A percentile compares a stretch with the other conserved stretches of the same genome.
These are phyloP conservation scores for Geranium rotundifolium DNA, from an alignment of 345 rosid genomes.

Conservation along the genomic window DNA sequence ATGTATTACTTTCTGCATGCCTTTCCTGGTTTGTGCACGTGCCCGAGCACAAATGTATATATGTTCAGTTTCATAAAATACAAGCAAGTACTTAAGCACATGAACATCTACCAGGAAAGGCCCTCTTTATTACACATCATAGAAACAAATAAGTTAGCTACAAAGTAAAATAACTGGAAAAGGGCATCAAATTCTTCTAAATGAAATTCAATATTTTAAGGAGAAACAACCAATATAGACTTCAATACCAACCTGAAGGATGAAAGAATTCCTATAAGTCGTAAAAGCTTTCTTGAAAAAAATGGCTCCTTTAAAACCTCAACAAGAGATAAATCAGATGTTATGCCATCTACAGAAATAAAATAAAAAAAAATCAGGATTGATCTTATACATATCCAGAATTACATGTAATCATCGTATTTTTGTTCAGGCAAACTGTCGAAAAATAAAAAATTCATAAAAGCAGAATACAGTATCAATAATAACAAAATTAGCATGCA, in stretches of 20 bases:
- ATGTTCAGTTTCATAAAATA: background rate
- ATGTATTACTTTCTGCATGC: too few relatives aligned
- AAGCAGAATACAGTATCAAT: background rate
- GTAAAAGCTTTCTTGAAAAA: constrained; percentile 65
- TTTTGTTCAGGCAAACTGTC: too few relatives aligned
- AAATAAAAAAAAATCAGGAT: constrained; percentile 1
- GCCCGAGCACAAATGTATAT: background rate
- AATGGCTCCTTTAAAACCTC: constrained; percentile 64
- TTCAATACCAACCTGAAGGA: constrained; percentile 61
- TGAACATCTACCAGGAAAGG: background rate
- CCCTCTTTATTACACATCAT: background rate
- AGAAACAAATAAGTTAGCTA: too few relatives aligned
- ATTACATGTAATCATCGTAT: too few relatives aligned
- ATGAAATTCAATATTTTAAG: constrained; percentile 1
- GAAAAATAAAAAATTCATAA: background rate
- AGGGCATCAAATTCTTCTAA: background rate
- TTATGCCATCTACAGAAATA: constrained; percentile 36
- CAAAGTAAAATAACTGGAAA: too few relatives aligned
- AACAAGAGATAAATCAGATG: constrained; percentile 33
- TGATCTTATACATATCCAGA: background rate
- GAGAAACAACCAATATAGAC: constrained; percentile 1
- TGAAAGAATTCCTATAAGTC: constrained; percentile 66
- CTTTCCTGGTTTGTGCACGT: background rate
- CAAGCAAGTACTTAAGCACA: background rate
- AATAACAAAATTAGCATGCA: background rate